These are phyloP conservation scores for Imleria badia DNA, from an alignment of 768 basidiomycete genomes.

Conservation along the genomic window DNA sequence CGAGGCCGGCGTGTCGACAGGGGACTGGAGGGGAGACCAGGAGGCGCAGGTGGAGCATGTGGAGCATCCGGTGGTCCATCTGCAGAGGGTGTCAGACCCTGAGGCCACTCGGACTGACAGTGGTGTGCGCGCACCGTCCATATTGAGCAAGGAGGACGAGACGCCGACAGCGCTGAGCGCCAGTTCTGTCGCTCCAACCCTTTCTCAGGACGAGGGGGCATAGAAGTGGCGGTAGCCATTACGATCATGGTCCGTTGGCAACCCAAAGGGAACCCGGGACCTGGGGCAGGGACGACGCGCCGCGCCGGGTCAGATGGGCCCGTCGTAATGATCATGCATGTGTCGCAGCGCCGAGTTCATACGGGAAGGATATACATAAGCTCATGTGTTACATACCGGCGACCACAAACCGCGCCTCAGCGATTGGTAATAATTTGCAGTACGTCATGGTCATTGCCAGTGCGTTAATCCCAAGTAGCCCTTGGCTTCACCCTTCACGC, in stretches of 20 bases:
- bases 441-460: no score
- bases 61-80: neutral
- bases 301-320: neutral
- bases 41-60: neutral
- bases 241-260: neutral
- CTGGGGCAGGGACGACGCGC: neutral
- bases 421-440: neutral
- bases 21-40: slow-evolving; percentile 16
- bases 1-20: slow-evolving; percentile 1
- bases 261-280: neutral
- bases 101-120: neutral
- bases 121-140: neutral
- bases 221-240: neutral
- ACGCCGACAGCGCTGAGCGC: neutral
- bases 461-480: no score
- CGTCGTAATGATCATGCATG: neutral
- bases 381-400: neutral
- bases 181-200: neutral
- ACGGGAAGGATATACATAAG: neutral
- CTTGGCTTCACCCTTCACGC: no score
- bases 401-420: neutral
- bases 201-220: neutral
- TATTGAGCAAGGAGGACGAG: slow-evolving; percentile 4
- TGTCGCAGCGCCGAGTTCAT: neutral
- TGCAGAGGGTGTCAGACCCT: neutral